phyloP scores from a whole-genome alignment of 306 rosid genomes.

The Astragalus membranaceus region DNA sequence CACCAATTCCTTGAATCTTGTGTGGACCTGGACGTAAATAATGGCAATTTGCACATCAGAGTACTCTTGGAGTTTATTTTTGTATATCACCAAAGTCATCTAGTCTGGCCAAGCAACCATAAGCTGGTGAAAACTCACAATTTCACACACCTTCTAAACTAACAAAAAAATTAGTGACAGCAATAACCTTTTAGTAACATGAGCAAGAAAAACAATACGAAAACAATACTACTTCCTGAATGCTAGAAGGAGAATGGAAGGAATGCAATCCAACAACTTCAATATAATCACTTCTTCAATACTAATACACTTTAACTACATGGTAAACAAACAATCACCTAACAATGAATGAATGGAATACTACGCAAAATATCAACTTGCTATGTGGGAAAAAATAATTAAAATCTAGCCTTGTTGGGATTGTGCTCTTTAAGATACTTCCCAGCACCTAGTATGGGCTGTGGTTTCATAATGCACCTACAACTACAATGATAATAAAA shows the following conservation, averaged over 20 bases:
- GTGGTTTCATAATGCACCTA: constrained; percentile 82
- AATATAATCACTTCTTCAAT: background rate
- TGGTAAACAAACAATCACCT: too few species aligned
- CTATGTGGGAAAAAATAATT: too few species aligned
- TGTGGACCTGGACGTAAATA: constrained; percentile 58
- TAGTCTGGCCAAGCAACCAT: background rate
- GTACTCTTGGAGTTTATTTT: too few species aligned
- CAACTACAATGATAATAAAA: background rate
- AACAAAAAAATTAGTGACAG: background rate
- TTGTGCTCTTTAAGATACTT: constrained; percentile 75
- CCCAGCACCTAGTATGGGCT: constrained; percentile 79
- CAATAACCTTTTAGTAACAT: background rate
- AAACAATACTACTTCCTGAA: background rate
- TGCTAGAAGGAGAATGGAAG: background rate
- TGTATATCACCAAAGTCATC: too few species aligned
- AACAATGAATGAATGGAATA: too few species aligned
- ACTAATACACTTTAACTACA: background rate
- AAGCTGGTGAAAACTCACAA: background rate
- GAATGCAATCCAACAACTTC: too few species aligned
- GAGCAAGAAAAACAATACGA: background rate
- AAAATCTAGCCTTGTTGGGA: too few species aligned
- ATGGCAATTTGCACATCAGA: constrained; percentile 8
- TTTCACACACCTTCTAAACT: background rate
- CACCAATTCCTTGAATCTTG: constrained; percentile 93
- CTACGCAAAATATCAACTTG: too few species aligned